Evolutionary conservation across 805 yeast genomes (phyloP), one percentile per base, ranked within the genome.

Genomic region (Torulaspora indica): DNA sequence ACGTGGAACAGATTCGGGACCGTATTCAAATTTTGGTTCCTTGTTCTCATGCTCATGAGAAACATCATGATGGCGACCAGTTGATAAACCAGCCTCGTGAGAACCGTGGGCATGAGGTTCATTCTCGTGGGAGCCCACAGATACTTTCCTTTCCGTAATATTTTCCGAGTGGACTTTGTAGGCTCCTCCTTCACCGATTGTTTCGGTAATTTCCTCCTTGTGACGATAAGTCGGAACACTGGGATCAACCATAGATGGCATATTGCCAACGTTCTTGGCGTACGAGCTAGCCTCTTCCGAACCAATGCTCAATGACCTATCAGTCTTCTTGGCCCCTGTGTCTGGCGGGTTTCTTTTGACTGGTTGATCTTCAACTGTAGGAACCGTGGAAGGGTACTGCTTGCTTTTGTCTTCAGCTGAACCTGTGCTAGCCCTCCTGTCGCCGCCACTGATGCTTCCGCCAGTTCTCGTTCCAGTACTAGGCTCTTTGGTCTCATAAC

Each of bases 201-300:
- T 14, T 4, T 30, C 29, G 10, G 34, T 38, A 14, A 10, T n/a
- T 5, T 17, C 30, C 20, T 48, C 50, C 28, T 43, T 50, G n/a
- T 48, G 52, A 4, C 62, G 61, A 27, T 61, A 61, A 1, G 66
- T 61, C 2, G 51, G 47, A 4, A 55, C 55, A 5, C 31, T 41
- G 13, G 64, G 63, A 30, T 61, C 64, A 5, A 61, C 50, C 43
- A 61, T 29, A 43, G 64, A 60, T 24, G 66, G 64, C 23, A 35
- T 38, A 41, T 59, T 55, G 8, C 58, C 61, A 10, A 57, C 52
- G 2, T 43, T 39, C 2, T 35, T 35, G 5, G 63, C 58, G 46
- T 58, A 58, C 8, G 38, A 42, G 12, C 44, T 44, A n/a, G 48
- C 44, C 7, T 40, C 38, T 2, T 35, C 48, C n/a, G 44, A 35